phyloP scores from a whole-genome alignment of 2,329 filamentous ascomycete species.

The Ustulina deusta region DNA sequence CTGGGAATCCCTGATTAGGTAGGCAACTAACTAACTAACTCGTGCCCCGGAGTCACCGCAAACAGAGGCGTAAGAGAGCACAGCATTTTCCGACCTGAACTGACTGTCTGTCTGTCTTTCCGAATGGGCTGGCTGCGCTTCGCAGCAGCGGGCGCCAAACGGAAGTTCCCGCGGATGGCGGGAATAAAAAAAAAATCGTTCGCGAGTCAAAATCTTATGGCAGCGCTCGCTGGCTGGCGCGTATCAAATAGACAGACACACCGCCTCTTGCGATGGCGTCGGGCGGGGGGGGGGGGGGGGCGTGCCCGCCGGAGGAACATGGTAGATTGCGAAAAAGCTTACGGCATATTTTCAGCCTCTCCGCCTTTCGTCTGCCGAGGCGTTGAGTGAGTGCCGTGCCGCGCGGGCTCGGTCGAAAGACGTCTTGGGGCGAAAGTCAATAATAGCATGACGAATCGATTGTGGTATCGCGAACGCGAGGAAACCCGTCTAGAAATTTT shows the following conservation, averaged over 20 bases:
- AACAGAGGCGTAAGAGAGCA: not conserved
- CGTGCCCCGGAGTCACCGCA: not conserved
- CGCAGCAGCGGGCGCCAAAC: conserved; percentile 69
- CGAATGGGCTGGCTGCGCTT: conserved; percentile 62
- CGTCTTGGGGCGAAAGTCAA: too few species aligned
- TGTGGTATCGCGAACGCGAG: too few species aligned
- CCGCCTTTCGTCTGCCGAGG: too few species aligned
- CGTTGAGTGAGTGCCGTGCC: too few species aligned
- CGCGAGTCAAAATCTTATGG: conserved; percentile 73
- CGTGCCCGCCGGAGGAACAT: conserved; percentile 72
- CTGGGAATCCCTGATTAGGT: not conserved
- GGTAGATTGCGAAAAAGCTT: conserved; percentile 72
- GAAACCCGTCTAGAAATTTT: conserved; percentile 71
- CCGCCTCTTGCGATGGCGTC: conserved; percentile 62
- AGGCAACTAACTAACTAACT: too few species aligned
- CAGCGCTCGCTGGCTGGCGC: conserved; percentile 70
- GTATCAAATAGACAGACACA: conserved; percentile 60
- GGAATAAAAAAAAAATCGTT: conserved; percentile 65
- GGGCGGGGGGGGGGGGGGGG: conserved; percentile 61
- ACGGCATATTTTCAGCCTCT: conserved; percentile 72
- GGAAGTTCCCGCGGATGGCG: conserved; percentile 71
- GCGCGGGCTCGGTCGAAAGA: too few species aligned
- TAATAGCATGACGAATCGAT: too few species aligned
- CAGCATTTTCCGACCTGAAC: not conserved
- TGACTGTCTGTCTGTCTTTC: too few species aligned